phyloP scores from a whole-genome alignment of 805 yeast genomes.

The Lachancea thermotolerans region DNA sequence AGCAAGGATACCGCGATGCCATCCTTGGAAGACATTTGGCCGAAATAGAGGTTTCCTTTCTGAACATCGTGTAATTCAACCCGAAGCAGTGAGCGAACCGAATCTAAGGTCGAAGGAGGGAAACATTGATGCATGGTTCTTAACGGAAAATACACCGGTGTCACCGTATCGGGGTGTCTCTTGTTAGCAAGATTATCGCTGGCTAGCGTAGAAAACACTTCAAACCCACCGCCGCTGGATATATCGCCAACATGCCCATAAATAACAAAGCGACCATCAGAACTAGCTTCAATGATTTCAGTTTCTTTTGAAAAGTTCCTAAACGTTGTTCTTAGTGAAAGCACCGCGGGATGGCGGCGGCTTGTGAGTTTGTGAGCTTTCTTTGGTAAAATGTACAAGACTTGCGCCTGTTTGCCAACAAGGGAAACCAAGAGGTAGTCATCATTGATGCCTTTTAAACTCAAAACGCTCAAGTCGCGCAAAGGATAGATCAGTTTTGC shows the following conservation, averaged over 20 bases:
- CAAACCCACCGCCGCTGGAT: constrained; percentile 15
- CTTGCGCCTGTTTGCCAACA: not conserved
- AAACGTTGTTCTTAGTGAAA: constrained; percentile 14
- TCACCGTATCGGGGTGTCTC: not conserved
- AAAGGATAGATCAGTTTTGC: not conserved
- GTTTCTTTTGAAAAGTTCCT: constrained; percentile 15
- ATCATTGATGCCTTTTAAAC: not conserved
- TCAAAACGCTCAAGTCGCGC: constrained; percentile 1
- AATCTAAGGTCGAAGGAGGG: not conserved
- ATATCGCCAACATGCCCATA: constrained; percentile 17
- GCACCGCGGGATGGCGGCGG: not conserved
- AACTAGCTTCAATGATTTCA: constrained; percentile 15
- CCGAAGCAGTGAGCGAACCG: not conserved
- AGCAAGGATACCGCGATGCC: not conserved
- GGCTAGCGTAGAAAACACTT: constrained; percentile 15
- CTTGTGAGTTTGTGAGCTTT: not conserved
- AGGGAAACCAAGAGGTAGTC: not conserved
- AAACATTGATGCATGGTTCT: constrained; percentile 4
- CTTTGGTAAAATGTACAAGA: not conserved
- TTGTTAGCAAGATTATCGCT: constrained; percentile 12
- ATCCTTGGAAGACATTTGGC: not conserved
- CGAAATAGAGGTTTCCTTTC: not conserved
- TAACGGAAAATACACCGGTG: constrained; percentile 9
- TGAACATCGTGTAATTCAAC: constrained; percentile 1
- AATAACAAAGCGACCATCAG: constrained; percentile 16